Conservation (phyloP, 2,329 filamentous ascomycete species). For the Colletotrichum cordylinicola region DNA sequence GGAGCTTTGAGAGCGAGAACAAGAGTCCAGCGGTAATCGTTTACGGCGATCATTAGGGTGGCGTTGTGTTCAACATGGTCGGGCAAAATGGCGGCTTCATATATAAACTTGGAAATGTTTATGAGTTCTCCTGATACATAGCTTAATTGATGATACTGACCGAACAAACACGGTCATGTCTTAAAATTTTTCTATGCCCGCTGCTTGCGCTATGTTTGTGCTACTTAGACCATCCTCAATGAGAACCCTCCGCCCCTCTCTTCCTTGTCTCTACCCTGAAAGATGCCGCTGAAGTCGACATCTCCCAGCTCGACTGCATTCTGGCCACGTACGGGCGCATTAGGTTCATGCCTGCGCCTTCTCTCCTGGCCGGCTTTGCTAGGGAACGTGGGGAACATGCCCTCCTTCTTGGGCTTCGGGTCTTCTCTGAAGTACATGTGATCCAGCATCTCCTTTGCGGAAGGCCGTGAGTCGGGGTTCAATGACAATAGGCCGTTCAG, state of each 20-base stretch:
- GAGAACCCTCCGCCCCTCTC: constrained; percentile 70
- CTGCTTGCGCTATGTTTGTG: not conserved
- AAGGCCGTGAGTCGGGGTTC: constrained; percentile 75
- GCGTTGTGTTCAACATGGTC: constrained; percentile 18
- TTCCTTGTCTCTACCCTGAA: constrained; percentile 69
- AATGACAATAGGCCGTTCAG: constrained; percentile 74
- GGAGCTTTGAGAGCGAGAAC: not conserved
- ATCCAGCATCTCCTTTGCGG: constrained; percentile 74
- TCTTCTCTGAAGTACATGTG: constrained; percentile 90
- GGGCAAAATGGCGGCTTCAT: constrained; percentile 17
- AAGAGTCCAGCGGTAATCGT: constrained; percentile 19
- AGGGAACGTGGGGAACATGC: constrained; percentile 96
- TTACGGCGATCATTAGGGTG: constrained; percentile 5
- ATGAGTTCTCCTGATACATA: constrained; percentile 16
- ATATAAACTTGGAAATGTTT: constrained; percentile 13
- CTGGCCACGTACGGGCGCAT: constrained; percentile 81
- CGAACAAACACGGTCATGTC: not conserved
- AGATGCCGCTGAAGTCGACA: constrained; percentile 74
- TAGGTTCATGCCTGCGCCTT: constrained; percentile 73
- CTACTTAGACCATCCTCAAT: constrained; percentile 61
- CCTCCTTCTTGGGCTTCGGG: constrained; percentile 86
- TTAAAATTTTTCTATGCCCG: not conserved
- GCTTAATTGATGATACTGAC: constrained; percentile 16
- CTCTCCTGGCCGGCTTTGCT: constrained; percentile 93
- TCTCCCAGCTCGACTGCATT: constrained; percentile 61